A percentile compares a stretch with the other conserved stretches of the same genome.
phyloP scores from a whole-genome alignment of 1,139 yeast species.

The Ogataea hybrid region DNA sequence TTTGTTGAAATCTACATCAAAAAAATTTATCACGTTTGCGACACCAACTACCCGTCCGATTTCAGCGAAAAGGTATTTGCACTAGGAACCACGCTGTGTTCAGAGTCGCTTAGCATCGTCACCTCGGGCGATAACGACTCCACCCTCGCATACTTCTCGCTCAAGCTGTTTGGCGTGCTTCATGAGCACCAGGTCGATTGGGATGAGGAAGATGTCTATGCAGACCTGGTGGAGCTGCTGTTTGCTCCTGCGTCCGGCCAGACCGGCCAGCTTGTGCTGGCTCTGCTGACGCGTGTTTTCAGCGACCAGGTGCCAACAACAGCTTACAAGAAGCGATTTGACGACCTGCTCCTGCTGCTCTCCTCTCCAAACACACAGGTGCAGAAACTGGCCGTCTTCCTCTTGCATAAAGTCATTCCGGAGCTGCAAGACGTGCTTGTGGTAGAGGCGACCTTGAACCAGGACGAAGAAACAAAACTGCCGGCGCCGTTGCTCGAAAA shows the following conservation, averaged over 20 bases:
- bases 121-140: conserved; percentile 17
- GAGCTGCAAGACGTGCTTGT: conserved; percentile 54
- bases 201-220: conserved; percentile 35
- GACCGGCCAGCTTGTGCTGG: conserved; percentile 37
- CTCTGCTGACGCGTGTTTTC: conserved; percentile 36
- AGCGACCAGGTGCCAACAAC: conserved; percentile 18
- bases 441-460: conserved; percentile 55
- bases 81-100: conserved; percentile 40
- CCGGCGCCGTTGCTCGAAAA: conserved; percentile 38
- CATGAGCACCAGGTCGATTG: conserved; percentile 34
- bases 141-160: conserved; percentile 46
- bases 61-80: conserved; percentile 34
- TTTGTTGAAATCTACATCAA: conserved; percentile 37
- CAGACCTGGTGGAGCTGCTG: conserved; percentile 42
- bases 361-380: conserved; percentile 27
- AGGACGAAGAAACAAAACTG: conserved; percentile 34
- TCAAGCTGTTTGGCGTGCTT: conserved; percentile 42
- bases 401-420: conserved; percentile 41
- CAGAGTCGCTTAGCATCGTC: conserved; percentile 51
- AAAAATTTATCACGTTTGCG: conserved; percentile 27
- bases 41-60: conserved; percentile 31
- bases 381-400: conserved; percentile 41
- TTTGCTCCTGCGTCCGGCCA: conserved; percentile 29
- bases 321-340: conserved; percentile 18
- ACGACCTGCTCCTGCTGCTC: conserved; percentile 23